Evolutionary conservation across 768 basidiomycete genomes (phyloP), one percentile per base, ranked within the genome.

Genomic region (Tephrocybe rancida): DNA sequence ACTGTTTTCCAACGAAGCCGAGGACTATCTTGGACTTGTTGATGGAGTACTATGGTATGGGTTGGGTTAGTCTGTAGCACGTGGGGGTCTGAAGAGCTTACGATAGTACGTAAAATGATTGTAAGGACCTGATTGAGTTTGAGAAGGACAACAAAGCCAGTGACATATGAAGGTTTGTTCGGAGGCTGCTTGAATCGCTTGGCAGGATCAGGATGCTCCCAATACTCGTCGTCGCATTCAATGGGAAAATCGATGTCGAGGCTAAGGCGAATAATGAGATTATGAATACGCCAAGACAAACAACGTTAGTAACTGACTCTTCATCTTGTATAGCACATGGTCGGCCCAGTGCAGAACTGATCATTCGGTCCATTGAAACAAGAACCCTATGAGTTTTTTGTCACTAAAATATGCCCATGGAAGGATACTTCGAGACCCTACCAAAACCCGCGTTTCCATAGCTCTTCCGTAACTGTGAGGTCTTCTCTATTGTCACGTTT

Each of bases 21-120:
- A 88, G 74, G 1, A 83, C 66, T 7, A 83, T 69, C 61, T 87
- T 87, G 0, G 83, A 83, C 61, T 87, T 88, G 64, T 88, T 90
- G 60, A 91, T 89, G n/a, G 90, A 86, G 65, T 93, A 95, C 90
- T 91, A n/a, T n/a, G n/a, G n/a, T n/a, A n/a, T n/a, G n/a, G n/a
- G 49, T 90, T 87, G n/a, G 89, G 85, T 64, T 91, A 92, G 86
- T 89, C 49, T 30, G 22, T n/a, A 18, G 16, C 9, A 32, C 25
- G 8, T 6, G 8, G 46, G 5, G 34, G 49, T n/a, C 27, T 16
- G 22, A 30, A 16, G 2, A 24, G 69, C 83, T 55, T 63, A 85
- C 85, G 43, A 90, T 82, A 0, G 87, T 88, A 14, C 86, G 73
- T 42, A 89, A 64, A 0, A 80, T 76, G 47, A 86, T 86, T 3